Evolutionary conservation across 768 basidiomycete genomes (phyloP).

Genomic region (Leccinum disarticulatum): DNA sequence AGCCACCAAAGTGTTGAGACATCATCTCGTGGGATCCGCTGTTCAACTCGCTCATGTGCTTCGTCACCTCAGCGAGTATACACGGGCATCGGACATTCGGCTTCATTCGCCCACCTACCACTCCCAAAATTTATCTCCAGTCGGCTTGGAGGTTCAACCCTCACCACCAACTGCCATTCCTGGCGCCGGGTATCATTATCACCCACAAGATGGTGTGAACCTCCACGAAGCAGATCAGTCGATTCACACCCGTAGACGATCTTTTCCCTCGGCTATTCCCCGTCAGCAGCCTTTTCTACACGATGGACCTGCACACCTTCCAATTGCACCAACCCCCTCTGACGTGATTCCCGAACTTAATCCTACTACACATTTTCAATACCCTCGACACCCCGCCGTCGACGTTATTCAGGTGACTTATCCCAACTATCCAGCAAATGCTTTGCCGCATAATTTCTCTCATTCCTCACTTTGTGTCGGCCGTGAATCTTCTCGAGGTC

Average conservation of each 20-base stretch:
- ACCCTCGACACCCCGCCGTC: constrained; percentile 9
- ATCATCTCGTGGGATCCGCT: constrained; percentile 64
- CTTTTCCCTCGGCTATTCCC: constrained; percentile 25
- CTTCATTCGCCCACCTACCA: constrained; percentile 40
- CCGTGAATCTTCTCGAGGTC: constrained; percentile 8
- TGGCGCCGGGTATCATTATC: constrained; percentile 31
- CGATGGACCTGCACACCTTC: constrained; percentile 13
- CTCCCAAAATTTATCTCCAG: constrained; percentile 28
- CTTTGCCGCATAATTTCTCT: constrained; percentile 12
- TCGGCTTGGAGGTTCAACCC: constrained; percentile 41
- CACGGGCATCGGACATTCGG: constrained; percentile 34
- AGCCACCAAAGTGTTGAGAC: constrained; percentile 61
- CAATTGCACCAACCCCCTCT: constrained; percentile 10
- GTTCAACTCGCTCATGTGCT: constrained; percentile 59
- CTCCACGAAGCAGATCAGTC: constrained; percentile 19
- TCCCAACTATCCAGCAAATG: constrained; percentile 14
- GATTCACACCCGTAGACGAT: constrained; percentile 28
- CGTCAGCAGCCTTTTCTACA: constrained; percentile 11
- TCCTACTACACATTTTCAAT: constrained; percentile 17
- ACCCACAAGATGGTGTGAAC: constrained; percentile 23
- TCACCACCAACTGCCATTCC: constrained; percentile 37
- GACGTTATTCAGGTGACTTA: constrained; percentile 18
- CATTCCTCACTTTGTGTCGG: constrained; percentile 12
- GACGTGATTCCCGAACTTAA: constrained; percentile 10
- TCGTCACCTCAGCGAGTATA: constrained; percentile 41